Evolutionary conservation across 2,329 filamentous ascomycete species (phyloP).

Genomic region (Albophoma yamanashiensis): DNA sequence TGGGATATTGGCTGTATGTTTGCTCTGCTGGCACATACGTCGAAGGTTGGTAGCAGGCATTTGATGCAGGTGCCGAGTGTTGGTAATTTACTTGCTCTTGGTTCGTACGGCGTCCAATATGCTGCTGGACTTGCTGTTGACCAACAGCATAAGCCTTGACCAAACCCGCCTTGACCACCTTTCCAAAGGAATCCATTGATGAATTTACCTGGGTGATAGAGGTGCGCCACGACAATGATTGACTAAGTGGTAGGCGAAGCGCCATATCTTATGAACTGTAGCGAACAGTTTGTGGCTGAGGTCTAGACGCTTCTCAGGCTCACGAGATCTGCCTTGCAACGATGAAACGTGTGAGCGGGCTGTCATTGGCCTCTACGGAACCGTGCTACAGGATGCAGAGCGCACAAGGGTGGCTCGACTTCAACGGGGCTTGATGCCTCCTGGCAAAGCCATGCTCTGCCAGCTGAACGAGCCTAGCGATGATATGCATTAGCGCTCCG

Average conservation of each 20-base stretch:
- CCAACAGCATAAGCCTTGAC: slow-evolving; percentile 7
- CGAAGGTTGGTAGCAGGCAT: not conserved
- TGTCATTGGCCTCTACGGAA: not conserved
- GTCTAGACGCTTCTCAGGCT: not conserved
- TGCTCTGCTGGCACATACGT: not conserved
- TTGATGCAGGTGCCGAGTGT: not conserved
- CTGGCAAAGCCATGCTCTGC: not conserved
- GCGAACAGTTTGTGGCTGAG: too few species aligned
- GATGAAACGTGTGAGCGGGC: not conserved
- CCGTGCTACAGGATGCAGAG: not conserved
- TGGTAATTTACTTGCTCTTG: not conserved
- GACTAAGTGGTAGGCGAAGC: not conserved
- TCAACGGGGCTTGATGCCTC: not conserved
- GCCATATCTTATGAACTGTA: not conserved
- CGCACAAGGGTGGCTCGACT: not conserved
- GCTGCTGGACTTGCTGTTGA: slow-evolving; percentile 8
- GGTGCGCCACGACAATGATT: not conserved
- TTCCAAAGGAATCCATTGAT: slow-evolving; percentile 6
- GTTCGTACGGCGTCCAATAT: slow-evolving; percentile 5
- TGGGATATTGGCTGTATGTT: not conserved
- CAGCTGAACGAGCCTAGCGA: slow-evolving; percentile 3
- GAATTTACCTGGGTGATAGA: not conserved
- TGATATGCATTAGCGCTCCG: not conserved
- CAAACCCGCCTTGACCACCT: slow-evolving; percentile 6
- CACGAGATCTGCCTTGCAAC: not conserved